Percentiles rank a stretch among this genome's conserved stretches.
Conservation (phyloP, 805 yeast genomes). For the Lipomyces orientalis region DNA sequence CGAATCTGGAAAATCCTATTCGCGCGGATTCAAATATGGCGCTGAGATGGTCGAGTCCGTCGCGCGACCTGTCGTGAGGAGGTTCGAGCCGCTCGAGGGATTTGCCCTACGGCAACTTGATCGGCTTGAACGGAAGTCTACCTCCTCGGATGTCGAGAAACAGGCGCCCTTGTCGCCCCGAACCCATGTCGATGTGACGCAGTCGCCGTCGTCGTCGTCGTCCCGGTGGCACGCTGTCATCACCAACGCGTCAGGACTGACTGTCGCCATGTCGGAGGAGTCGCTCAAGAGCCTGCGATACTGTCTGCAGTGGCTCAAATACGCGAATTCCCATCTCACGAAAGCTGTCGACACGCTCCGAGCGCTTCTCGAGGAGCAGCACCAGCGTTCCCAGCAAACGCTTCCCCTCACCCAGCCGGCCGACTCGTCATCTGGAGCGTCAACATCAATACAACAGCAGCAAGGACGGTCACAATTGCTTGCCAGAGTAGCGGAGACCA, state of each 20-base stretch:
- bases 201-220: slow-evolving; percentile 10
- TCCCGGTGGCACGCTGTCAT: slow-evolving; percentile 29
- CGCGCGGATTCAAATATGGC: slow-evolving; percentile 60
- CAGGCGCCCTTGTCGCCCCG: not conserved
- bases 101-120: slow-evolving; percentile 41
- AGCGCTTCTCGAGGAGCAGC: slow-evolving; percentile 52
- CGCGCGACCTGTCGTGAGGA: slow-evolving; percentile 58
- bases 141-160: slow-evolving; percentile 9
- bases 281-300: slow-evolving; percentile 77
- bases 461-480: slow-evolving; percentile 36
- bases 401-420: slow-evolving; percentile 33
- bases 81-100: slow-evolving; percentile 44
- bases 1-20: slow-evolving; percentile 49
- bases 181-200: not conserved
- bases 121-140: slow-evolving; percentile 32
- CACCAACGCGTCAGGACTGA: slow-evolving; percentile 43
- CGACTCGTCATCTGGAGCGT: slow-evolving; percentile 27
- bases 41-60: slow-evolving; percentile 62
- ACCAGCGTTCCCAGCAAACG: slow-evolving; percentile 40
- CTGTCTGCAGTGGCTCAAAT: slow-evolving; percentile 75
- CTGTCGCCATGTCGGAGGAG: slow-evolving; percentile 61
- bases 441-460: slow-evolving; percentile 24
- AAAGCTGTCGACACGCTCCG: slow-evolving; percentile 69
- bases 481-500: slow-evolving; percentile 50
- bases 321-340: slow-evolving; percentile 79